Evolutionary conservation across 805 yeast species (phyloP).

Genomic region (Blastobotrys terrestris): DNA sequence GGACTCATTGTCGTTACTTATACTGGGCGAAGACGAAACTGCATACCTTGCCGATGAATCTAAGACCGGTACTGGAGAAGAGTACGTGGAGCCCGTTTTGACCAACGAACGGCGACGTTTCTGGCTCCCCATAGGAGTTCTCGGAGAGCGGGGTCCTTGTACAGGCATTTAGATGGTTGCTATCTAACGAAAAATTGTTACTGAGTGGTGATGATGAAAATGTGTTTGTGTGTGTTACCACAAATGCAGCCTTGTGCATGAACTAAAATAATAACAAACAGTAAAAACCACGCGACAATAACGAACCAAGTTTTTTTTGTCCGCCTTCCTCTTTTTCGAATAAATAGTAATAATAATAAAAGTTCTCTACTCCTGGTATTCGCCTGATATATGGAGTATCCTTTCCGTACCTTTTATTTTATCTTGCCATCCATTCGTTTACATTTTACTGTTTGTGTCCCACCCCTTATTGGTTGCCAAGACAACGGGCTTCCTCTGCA

Average conservation of each 20-base stretch:
- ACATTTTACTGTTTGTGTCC: no score
- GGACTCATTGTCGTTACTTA: neutral
- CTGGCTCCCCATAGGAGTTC: constrained; percentile 1
- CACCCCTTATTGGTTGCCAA: no score
- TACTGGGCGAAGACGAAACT: constrained; percentile 8
- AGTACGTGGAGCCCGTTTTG: constrained; percentile 3
- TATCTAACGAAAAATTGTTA: neutral
- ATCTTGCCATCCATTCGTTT: no score
- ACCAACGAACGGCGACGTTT: neutral
- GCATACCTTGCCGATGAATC: constrained; percentile 15
- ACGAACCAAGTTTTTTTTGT: no score
- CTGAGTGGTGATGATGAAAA: neutral
- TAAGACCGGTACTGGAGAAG: constrained; percentile 27
- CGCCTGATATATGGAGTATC: no score
- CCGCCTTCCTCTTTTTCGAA: no score
- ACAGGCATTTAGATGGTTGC: neutral
- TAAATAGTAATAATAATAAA: no score
- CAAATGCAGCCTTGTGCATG: neutral
- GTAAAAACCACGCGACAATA: neutral
- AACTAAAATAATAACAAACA: neutral
- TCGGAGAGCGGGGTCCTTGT: constrained; percentile 6
- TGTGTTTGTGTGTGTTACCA: neutral
- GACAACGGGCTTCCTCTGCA: no score
- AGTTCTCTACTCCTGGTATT: no score
- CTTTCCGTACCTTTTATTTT: no score